Base-by-base conservation (phyloP, 306 rosid genomes). In the Amphicarpaea edgeworthii region DNA sequence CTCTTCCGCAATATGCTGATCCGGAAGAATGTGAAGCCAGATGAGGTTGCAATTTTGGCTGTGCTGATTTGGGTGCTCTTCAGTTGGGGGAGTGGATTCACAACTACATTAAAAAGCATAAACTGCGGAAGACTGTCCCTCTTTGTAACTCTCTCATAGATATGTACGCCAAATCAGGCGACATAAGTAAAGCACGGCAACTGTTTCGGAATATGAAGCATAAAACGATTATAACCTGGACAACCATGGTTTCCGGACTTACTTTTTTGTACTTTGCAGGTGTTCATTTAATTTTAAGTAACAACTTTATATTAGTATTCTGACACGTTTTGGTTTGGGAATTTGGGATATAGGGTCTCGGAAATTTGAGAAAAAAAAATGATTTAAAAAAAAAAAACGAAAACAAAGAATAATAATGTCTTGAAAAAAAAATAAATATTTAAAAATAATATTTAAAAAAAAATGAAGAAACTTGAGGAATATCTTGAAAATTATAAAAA, bases 161-260 rank as follows among this genome's bases (percentile, higher is more conserved):
- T 74, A 89, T 89, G 97, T 91, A 91, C 49, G 85, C 89, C 16
- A 91, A 91, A 72, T 91, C 91, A 0, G 97, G 97, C 11, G 82
- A 76, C 80, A 83, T 81, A 62, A 43, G 47, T 8, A 81, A 76
- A 70, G 85, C 85, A 21, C 78, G 71, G 21, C 26, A 42, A 28
- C 5, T 81, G 45, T 81, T 81, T 86, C 66, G 67, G 64, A 82
- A 50, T 32, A 83, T 84, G 82, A 78, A 81, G 69, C 83, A 73
- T 24, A 89, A 54, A 77, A 89, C 86, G 57, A 70, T 89, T 6
- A 30, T 89, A 55, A 87, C 90, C 30, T 91, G 92, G 93, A 87
- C 93, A 19, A 84, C 94, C 26, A 81, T 91, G 86, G 85, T 91
- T 24, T 80, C 90, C 1, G 97, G 89, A 71, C 83, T 89, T 77